Evolutionary conservation across 2,329 filamentous ascomycete species (phyloP).

Genomic region (Trichoderma sp.): DNA sequence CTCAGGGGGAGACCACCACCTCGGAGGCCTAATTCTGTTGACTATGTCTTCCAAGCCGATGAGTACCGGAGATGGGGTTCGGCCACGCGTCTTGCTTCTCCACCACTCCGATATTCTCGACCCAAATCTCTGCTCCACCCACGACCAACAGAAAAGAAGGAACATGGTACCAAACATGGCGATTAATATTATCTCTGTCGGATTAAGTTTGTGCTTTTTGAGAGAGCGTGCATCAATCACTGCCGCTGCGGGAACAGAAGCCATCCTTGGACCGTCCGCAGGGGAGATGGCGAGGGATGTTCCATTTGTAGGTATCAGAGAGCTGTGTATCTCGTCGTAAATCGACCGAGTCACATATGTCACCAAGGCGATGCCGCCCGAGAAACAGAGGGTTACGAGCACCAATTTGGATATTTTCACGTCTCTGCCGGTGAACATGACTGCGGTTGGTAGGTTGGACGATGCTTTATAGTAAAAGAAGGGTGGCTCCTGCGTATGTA

Average conservation of each 20-base stretch:
- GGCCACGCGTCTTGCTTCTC: not conserved
- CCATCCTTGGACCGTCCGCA: not conserved
- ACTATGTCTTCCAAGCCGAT: not conserved
- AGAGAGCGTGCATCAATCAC: not conserved
- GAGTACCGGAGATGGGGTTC: not conserved
- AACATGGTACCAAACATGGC: not conserved
- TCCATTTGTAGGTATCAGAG: not conserved
- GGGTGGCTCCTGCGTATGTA: not conserved
- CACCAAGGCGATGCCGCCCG: not conserved
- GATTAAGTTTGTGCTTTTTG: not conserved
- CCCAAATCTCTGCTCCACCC: too few relatives aligned
- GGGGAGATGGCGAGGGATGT: not conserved
- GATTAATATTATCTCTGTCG: not conserved
- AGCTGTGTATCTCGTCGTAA: not conserved
- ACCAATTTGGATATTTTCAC: not conserved
- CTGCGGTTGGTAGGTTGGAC: not conserved
- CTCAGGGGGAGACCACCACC: not conserved
- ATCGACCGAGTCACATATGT: not conserved
- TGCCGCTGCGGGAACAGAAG: not conserved
- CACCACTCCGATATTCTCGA: not conserved
- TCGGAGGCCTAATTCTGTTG: not conserved
- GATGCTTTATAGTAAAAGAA: not conserved
- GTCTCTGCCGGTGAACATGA: not conserved
- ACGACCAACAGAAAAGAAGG: not conserved
- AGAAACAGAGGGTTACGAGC: not conserved